These are phyloP conservation scores for Claviceps fusiformis DNA, from an alignment of 2,329 filamentous ascomycete genomes.

Conservation along the genomic window DNA sequence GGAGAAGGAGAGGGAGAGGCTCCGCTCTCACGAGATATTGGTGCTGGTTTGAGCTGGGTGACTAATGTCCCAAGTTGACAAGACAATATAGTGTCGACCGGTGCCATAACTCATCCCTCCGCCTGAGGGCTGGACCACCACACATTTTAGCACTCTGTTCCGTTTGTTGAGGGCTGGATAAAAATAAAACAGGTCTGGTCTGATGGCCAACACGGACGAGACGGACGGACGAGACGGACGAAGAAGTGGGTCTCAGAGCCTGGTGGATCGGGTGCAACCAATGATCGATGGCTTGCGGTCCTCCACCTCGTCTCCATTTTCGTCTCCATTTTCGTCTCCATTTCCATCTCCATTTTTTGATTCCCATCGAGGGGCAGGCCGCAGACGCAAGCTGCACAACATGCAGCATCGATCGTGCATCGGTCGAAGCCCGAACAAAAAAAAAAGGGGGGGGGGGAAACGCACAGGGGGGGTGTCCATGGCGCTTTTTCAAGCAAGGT, in stretches of 20 bases:
- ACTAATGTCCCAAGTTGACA: background rate
- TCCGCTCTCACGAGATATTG: background rate
- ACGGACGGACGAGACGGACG: background rate
- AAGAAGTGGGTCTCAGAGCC: background rate
- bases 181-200: background rate
- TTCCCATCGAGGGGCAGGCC: too few species aligned
- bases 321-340: background rate
- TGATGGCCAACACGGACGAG: background rate
- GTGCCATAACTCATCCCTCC: background rate
- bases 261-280: too few species aligned
- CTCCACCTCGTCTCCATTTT: background rate
- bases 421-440: background rate
- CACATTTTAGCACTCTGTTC: background rate
- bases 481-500: background rate
- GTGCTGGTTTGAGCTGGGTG: background rate
- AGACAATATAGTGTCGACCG: background rate
- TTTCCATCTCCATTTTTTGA: too few species aligned
- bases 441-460: background rate
- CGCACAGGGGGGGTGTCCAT: background rate
- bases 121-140: background rate
- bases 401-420: background rate
- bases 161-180: background rate
- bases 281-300: too few species aligned
- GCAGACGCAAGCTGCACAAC: background rate
- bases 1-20: background rate